Conservation (phyloP, 2,329 filamentous ascomycete species). For the Rutstroemia sp. region DNA sequence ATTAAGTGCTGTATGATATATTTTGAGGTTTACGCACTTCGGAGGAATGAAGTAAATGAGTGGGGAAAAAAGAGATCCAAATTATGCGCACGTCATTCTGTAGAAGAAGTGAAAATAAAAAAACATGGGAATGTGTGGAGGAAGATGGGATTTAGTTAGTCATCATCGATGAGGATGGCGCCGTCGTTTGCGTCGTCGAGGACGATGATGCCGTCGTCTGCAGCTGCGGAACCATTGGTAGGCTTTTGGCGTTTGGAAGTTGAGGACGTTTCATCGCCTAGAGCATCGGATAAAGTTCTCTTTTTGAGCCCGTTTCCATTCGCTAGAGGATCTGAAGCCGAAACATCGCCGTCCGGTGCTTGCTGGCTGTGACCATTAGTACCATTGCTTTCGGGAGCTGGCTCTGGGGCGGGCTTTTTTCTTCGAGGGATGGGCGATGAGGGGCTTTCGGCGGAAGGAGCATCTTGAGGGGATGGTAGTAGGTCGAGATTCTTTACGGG, state of each 20-base stretch:
- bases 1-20: conserved; percentile 55
- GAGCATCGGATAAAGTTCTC: conserved; percentile 22
- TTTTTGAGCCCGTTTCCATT: conserved; percentile 21
- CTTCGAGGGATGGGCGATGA: conserved; percentile 23
- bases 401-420: conserved; percentile 14
- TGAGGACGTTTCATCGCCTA: conserved; percentile 14
- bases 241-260: conserved; percentile 26
- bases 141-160: conserved; percentile 30
- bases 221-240: conserved; percentile 31
- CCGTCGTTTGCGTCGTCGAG: conserved; percentile 39
- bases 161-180: conserved; percentile 61
- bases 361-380: conserved; percentile 13
- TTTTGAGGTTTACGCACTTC: background rate
- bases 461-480: conserved; percentile 17
- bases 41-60: background rate
- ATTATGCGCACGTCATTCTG: background rate
- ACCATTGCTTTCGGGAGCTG: conserved; percentile 1
- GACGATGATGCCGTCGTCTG: conserved; percentile 27
- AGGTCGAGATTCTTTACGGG: conserved; percentile 40
- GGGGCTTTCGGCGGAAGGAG: conserved; percentile 9
- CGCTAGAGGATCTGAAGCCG: background rate
- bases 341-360: background rate
- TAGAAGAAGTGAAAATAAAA: background rate
- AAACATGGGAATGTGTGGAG: background rate
- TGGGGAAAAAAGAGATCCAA: background rate